phyloP scores from a whole-genome alignment of 371 early-diverging fungal genomes.

The Thermomucor indicae-seudaticae region DNA sequence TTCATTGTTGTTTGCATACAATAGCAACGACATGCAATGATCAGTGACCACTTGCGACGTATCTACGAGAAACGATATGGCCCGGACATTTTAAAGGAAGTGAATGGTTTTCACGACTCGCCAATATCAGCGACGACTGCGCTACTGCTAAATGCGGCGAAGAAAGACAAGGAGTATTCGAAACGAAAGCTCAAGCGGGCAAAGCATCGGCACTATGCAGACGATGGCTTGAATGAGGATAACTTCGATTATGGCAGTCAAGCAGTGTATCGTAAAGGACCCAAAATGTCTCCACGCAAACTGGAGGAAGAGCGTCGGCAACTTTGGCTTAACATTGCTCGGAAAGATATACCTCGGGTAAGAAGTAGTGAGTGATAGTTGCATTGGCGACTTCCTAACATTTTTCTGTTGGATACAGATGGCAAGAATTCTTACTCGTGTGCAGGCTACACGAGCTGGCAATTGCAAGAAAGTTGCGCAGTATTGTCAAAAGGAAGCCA shows the following conservation, averaged over 20 bases:
- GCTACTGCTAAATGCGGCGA: slow-evolving; percentile 12
- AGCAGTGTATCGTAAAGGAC: not conserved
- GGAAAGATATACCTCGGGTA: slow-evolving; percentile 46
- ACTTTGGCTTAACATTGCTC: slow-evolving; percentile 44
- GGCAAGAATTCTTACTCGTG: slow-evolving; percentile 50
- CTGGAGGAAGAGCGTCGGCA: slow-evolving; percentile 27
- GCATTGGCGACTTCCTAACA: not conserved
- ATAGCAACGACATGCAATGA: slow-evolving; percentile 24
- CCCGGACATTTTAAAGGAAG: slow-evolving; percentile 13
- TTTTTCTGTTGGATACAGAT: slow-evolving; percentile 21
- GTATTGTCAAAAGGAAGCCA: slow-evolving; percentile 54
- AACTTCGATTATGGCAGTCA: not conserved
- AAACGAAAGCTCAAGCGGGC: slow-evolving; percentile 6
- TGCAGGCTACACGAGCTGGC: slow-evolving; percentile 47
- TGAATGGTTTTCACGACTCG: slow-evolving; percentile 4
- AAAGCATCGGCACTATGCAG: slow-evolving; percentile 4
- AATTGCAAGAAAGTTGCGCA: slow-evolving; percentile 61
- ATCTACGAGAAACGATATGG: slow-evolving; percentile 39
- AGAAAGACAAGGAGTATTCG: slow-evolving; percentile 31
- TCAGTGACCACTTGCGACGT: slow-evolving; percentile 28
- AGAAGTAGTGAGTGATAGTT: not conserved
- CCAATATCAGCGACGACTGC: slow-evolving; percentile 3
- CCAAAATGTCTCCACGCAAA: slow-evolving; percentile 8
- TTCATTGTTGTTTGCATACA: not conserved
- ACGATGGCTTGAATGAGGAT: slow-evolving; percentile 1